These are phyloP conservation scores for Saccharomycopsis javanensis DNA, from an alignment of 805 yeast species.

Conservation along the genomic window DNA sequence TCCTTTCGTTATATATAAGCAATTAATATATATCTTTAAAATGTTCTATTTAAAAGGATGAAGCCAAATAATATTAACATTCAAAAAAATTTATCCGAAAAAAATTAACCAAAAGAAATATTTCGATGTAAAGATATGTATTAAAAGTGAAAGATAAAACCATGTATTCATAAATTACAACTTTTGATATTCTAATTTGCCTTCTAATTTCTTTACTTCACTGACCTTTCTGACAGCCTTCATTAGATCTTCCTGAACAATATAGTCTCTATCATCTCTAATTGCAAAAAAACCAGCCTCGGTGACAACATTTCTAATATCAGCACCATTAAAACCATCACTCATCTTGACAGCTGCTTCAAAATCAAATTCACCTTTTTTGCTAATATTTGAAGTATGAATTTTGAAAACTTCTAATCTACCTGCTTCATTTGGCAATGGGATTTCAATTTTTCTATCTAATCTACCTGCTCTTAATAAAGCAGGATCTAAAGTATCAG, in stretches of 20 bases:
- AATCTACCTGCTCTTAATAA: constrained; percentile 94
- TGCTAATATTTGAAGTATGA: constrained; percentile 75
- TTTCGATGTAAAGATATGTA: background rate
- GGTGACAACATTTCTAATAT: constrained; percentile 92
- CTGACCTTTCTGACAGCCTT: constrained; percentile 97
- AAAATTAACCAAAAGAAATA: background rate
- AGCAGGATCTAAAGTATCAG: constrained; percentile 97
- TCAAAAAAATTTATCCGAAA: background rate
- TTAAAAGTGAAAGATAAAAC: background rate
- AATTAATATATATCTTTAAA: too few relatives aligned
- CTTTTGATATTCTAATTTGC: constrained; percentile 91
- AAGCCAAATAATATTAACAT: too few relatives aligned
- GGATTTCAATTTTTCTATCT: constrained; percentile 92
- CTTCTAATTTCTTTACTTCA: constrained; percentile 94
- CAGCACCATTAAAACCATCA: constrained; percentile 98
- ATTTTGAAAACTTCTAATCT: constrained; percentile 90
- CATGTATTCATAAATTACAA: constrained; percentile 31
- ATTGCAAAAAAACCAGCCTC: constrained; percentile 98
- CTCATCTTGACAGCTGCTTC: constrained; percentile 98
- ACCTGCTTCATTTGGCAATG: constrained; percentile 93
- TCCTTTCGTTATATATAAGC: background rate
- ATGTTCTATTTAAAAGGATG: too few relatives aligned
- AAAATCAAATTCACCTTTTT: constrained; percentile 92
- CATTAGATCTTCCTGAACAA: constrained; percentile 87
- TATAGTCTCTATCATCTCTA: constrained; percentile 93